Conservation (phyloP, 164 flowering plant species). For the Aristolochia contorta region DNA sequence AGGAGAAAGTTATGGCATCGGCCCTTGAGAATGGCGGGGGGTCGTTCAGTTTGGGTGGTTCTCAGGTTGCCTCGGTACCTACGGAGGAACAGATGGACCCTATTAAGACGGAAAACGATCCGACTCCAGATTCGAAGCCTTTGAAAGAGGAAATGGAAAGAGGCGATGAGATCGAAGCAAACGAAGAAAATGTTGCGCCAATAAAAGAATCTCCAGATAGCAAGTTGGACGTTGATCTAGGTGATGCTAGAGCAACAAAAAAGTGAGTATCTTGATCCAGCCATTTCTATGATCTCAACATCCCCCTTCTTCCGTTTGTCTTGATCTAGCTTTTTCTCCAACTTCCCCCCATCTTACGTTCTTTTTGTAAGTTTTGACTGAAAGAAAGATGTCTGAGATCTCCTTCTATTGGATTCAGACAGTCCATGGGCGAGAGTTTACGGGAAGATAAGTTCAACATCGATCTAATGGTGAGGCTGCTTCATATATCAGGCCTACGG, state of each 20-base stretch:
- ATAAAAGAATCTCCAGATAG: constrained; percentile 33
- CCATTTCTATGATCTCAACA: background rate
- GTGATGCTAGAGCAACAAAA: constrained; percentile 19
- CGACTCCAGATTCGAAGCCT: constrained; percentile 23
- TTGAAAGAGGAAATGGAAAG: constrained; percentile 21
- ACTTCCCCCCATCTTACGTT: background rate
- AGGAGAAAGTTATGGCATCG: constrained; percentile 37
- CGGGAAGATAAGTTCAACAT: constrained; percentile 69
- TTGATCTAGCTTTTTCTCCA: background rate
- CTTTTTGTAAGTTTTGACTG: background rate
- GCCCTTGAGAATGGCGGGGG: constrained; percentile 31
- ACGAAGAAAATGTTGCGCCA: constrained; percentile 27
- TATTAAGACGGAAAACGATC: constrained; percentile 22
- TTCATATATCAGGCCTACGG: background rate
- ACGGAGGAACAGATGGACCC: constrained; percentile 20
- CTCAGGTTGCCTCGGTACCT: constrained; percentile 10
- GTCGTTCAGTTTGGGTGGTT: constrained; percentile 22
- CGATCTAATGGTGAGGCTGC: constrained; percentile 82
- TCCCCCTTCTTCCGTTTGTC: background rate
- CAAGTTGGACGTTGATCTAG: constrained; percentile 24
- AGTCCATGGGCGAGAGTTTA: constrained; percentile 22
- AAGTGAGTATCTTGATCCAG: constrained; percentile 27
- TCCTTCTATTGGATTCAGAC: constrained; percentile 22
- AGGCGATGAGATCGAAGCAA: background rate
- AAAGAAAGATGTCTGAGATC: too few species aligned